Evolutionary conservation across 2,329 filamentous ascomycete genomes (phyloP).

Genomic region (Knufia fluminis): DNA sequence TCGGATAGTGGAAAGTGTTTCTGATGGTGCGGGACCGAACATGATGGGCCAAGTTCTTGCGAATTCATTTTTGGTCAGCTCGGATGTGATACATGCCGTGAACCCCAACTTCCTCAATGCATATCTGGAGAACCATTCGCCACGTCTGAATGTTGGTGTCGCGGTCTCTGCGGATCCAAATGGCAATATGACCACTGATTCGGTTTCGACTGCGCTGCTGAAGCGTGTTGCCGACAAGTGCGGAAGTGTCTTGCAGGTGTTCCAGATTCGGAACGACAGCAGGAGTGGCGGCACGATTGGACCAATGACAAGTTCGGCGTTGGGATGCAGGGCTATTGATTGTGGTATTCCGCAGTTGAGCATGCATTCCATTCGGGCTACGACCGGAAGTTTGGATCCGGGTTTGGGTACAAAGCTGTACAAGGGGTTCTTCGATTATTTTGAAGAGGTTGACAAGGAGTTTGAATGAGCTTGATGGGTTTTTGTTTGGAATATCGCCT

Average conservation of each 20-base stretch:
- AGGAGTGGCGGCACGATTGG: constrained; percentile 91
- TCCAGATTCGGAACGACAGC: constrained; percentile 91
- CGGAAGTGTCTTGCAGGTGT: constrained; percentile 66
- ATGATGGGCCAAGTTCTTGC: constrained; percentile 75
- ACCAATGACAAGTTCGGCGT: constrained; percentile 70
- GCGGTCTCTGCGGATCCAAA: constrained; percentile 74
- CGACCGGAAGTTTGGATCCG: constrained; percentile 75
- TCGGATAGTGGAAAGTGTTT: constrained; percentile 59
- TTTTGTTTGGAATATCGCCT: too few relatives aligned
- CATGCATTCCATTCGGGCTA: constrained; percentile 89
- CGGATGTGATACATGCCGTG: constrained; percentile 86
- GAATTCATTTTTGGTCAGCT: constrained; percentile 82
- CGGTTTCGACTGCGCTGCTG: constrained; percentile 71
- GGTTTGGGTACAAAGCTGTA: constrained; percentile 82
- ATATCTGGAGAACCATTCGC: constrained; percentile 79
- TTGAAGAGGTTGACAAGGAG: constrained; percentile 73
- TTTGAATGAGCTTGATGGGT: too few relatives aligned
- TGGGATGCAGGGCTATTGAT: constrained; percentile 76
- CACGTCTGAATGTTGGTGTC: constrained; percentile 80
- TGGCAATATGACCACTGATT: constrained; percentile 93
- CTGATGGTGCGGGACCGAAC: constrained; percentile 35
- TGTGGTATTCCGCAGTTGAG: constrained; percentile 83
- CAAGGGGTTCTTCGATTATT: constrained; percentile 79
- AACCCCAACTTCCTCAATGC: constrained; percentile 84
- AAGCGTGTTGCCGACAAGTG: constrained; percentile 66